Evolutionary conservation across 768 basidiomycete species (phyloP), one percentile per base, ranked within the genome.

Genomic region (Trichaptum fuscoviolaceum): DNA sequence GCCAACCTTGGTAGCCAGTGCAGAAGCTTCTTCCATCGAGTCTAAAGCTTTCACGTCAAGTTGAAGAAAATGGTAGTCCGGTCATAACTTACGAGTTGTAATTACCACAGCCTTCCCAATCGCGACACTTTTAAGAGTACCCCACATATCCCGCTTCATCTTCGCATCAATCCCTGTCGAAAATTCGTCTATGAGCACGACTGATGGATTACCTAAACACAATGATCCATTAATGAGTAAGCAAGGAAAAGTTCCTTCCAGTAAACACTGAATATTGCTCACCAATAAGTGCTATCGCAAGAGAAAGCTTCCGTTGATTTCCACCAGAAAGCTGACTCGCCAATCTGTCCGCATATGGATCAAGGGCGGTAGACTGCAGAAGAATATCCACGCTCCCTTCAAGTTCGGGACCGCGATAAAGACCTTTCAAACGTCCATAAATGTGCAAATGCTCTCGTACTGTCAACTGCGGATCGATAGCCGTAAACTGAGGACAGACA

Each of bases 91-190:
- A 88, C 88, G 88, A 1, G 89, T 91, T 0, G 89, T 90, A 64
- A 91, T 86, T 35, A 90, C 79, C 8, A 91, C 83, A 3, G 88
- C 87, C 71, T 92, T 91, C 18, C 87, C 89, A 1, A 80, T 77
- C 0, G 87, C 83, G 5, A 90, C 87, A 27, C 81, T 83, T 65
- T 87, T 79, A 65, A 93, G 78, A 0, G 89, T 91, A 18, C 78
- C 77, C 92, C 92, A 93, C 87, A 93, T 91, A 34, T 92, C 89
- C 36, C 92, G 80, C 75, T 92, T 93, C 81, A 88, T 92, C 75
- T 87, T 91, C 7, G 91, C 88, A 72, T 92, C 92, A 62, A 93
- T 86, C 6, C 92, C 92, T 2, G 90, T 91, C 7, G 89, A 91
- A 74, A 91, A 93, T 72, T 93, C 91, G 68, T 93, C 92, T 60